Evolutionary conservation across 805 yeast species (phyloP), one percentile per base, ranked within the genome.

Genomic region (Wickerhamiella azyma): DNA sequence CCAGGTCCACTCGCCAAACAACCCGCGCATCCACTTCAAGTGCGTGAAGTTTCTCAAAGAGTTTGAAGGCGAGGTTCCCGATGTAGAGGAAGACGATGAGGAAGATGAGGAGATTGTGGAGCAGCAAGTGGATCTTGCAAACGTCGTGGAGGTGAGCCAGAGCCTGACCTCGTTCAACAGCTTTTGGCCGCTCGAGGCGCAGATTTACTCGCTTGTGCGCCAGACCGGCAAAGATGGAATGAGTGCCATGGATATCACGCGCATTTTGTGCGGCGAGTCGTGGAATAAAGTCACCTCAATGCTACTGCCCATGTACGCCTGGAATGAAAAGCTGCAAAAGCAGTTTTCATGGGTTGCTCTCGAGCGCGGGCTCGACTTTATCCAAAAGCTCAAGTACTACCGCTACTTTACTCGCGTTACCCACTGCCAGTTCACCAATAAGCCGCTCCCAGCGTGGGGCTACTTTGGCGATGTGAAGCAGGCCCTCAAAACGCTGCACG

Each of bases 321-420:
- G 2, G 16, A 50, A 6, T 48, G 45, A 26, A 30, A 46, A 29
- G 68, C 63, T 2, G 40, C 48, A 24, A 52, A 47, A 10, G 46
- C 37, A 57, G 46, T 48, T 58, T 39, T 64, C 58, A 46, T 64
- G 57, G 48, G 60, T 60, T 48, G 65, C 60, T 2, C 64, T 85
- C 10, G 69, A 80, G 0, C 69, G 81, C 50, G 77, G 79, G 14
- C 75, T 76, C 49, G 94, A 83, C 56, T 77, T 76, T 52, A 77
- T 76, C 49, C 94, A 94, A 0, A 77, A 85, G 52, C 68, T 71
- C 48, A 81, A 83, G 55, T 82, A 76, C 53, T 83, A 75, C 60
- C 67, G 94, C 36, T 77, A 81, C 53, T 68, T 77, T 50, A 67
- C 78, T 0, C 68, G 45, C n/a, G 32, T 44, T 3, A 18, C 37